Base-by-base conservation (phyloP, 78 protist genomes). In the Dictyostelium capitatum region DNA sequence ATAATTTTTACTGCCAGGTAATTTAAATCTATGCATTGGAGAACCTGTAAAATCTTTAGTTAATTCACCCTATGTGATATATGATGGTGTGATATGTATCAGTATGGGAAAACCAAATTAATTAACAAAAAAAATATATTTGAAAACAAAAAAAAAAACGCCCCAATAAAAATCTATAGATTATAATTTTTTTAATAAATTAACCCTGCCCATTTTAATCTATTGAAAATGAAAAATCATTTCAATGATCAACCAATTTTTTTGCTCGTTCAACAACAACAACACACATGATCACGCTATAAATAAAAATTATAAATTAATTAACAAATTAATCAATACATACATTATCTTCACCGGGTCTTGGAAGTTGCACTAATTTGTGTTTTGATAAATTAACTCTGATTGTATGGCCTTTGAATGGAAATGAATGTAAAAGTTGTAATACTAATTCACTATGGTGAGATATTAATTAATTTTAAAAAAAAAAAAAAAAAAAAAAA, bases 1-100 rank as follows among this genome's bases (percentile, higher is more conserved):
- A 30, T 79, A 90, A 56, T 95, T 95, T 53, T 95, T 95, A 23
- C 95, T 90, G 8, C 95, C 92, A 37, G 89, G 90, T 73, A 74
- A 47, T 69, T 83, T 91, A 72, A 89, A 90, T 30, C 95, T 37
- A 46, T 95, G 97, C 28, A 79, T 67, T 43, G 92, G 12, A 6
- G 95, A 90, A 1, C 91, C 90, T 11, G 80, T 83, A 83, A 80
- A 83, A 43, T 87, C 97, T 64, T 74, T 80, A 6, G 90, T 89
- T 30, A 83, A 79, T 28, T 89, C 94, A 10, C 90, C 59, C 92
- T 85, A 37, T 82, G 53, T 23, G 3, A 56, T 12, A 20, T 17
- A 37, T 37, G 43, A 37, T 37, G 43, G 2, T 37, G 43, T 37
- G 43, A 23, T 28, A 12, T 23, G 12, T 19, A 32, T 48, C 46